Evolutionary conservation across 306 rosid species (phyloP), one percentile per base, ranked within the genome.

Genomic region (Heteromeles arbutifolia): DNA sequence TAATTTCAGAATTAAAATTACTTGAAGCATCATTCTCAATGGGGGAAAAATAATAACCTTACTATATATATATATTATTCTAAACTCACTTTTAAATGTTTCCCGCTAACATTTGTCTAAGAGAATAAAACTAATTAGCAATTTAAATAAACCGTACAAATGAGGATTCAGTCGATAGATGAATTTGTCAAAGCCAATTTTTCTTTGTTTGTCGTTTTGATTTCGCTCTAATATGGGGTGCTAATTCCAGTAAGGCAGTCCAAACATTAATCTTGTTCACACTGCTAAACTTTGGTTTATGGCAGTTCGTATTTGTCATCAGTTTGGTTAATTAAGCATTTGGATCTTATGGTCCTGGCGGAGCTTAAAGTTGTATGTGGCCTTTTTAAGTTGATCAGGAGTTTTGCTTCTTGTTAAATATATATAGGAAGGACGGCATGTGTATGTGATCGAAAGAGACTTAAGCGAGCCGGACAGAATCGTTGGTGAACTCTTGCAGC

Each of bases 401-500:
- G 15, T 11, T 59, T 45, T 74, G 67, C 17, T 74, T 58, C 2
- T 57, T 78, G 41, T 77, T 59, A 58, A 19, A n/a, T n/a, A 17
- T 53, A 15, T 74, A 3, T 29, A 93, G 97, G 98, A 91, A 44
- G 97, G 98, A 65, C 80, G 87, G 12, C 77, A 48, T 72, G 92
- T 93, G 34, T 91, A 86, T 74, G 90, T 86, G 62, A 85, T 93
- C 50, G 98, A 89, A 62, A 86, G 96, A 64, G 96, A 93, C 79
- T 83, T 91, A 77, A 86, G 44, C 25, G 96, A 93, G 72, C 98
- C 90, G 21, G 87, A 89, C 22, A 86, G 96, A 74, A 93, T 91
- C 80, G 93, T 89, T 29, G 97, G 97, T 37, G 97, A 93, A 80
- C 81, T 93, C 73, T 83, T 93, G 29, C 98, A 93, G 74, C 98